Percentiles rank a stretch among this genome's conserved stretches.
Conservation (phyloP, 805 yeast species). For the Saccharomycopsis sp. region DNA sequence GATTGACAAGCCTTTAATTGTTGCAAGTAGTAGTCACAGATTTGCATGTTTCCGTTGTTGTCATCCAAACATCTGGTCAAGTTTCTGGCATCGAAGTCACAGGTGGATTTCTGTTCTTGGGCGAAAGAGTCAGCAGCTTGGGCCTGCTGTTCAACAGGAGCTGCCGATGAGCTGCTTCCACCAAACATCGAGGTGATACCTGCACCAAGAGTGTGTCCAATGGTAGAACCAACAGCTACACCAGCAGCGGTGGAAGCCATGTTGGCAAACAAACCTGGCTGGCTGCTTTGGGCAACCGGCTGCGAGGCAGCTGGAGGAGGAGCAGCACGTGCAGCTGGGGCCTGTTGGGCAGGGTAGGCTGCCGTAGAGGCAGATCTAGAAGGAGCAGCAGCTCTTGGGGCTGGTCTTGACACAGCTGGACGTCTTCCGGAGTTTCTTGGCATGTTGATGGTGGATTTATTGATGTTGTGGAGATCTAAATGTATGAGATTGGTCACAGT, state of each 20-base stretch:
- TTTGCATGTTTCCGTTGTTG: constrained; percentile 92
- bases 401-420: constrained; percentile 36
- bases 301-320: constrained; percentile 42
- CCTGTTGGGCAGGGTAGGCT: constrained; percentile 61
- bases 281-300: constrained; percentile 45
- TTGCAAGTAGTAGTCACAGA: constrained; percentile 94
- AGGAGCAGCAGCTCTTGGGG: constrained; percentile 30
- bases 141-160: constrained; percentile 40
- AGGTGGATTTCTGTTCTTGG: constrained; percentile 46
- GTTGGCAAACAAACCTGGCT: constrained; percentile 89
- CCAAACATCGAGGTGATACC: constrained; percentile 88
- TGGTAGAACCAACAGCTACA: constrained; percentile 97
- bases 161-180: constrained; percentile 55
- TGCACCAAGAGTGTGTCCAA: constrained; percentile 95
- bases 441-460: constrained; percentile 27
- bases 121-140: constrained; percentile 29
- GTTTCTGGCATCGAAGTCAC: constrained; percentile 91
- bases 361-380: constrained; percentile 57
- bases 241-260: constrained; percentile 99
- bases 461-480: background rate
- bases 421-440: constrained; percentile 38
- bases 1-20: constrained; percentile 97
- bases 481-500: constrained; percentile 10
- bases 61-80: constrained; percentile 94
- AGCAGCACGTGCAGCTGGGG: constrained; percentile 44